Evolutionary conservation across 31 red algal genomes (phyloP), one percentile per base, ranked within the genome.

Genomic region (Porphyra umbilicalis): DNA sequence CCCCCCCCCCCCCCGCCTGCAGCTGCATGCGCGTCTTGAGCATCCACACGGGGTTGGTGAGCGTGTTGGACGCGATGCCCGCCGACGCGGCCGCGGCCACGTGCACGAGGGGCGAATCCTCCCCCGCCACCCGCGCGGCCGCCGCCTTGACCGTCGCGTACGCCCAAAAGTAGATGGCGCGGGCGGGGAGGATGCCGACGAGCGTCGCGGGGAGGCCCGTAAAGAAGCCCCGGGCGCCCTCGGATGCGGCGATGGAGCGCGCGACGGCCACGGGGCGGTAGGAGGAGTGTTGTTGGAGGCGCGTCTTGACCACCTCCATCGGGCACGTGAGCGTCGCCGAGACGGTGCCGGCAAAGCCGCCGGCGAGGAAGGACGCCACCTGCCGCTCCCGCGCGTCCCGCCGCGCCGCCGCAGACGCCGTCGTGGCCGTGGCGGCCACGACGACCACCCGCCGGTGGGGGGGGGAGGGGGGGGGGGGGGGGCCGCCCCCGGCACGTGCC

Each of bases 41-140:
- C 79, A 96, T 80, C 97, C 97, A 99, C 30, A 99, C 94, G 2
- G 97, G 97, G 79, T 99, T 99, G 35, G 97, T 99, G 29, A 94
- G 76, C 33, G 91, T 94, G 75, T 93, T 94, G n/a, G 91, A 94
- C 2, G 88, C 85, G 37, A 99, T 82, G 74, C 97, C 97, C 32
- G 97, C 97, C 25, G 88, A 44, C 14, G 92, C 90, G 44, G 90
- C 97, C 8, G 97, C 96, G 13, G 94, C 38, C 84, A 99, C 86
- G 80, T 95, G 93, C 44, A 89, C 85, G 30, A 87, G 38, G 13
- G 91, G 87, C 34, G 82, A 81, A 44, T 92, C 90, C 9, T 79
- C 85, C 57, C 57, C 57, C 78, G 94, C 90, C 32, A 82, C 39
- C 36, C 76, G 37, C 33, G 82, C 57, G 35, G 96, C 57, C 40